Evolutionary conservation across 768 basidiomycete species (phyloP).

Genomic region (Tylopilus intermedius): DNA sequence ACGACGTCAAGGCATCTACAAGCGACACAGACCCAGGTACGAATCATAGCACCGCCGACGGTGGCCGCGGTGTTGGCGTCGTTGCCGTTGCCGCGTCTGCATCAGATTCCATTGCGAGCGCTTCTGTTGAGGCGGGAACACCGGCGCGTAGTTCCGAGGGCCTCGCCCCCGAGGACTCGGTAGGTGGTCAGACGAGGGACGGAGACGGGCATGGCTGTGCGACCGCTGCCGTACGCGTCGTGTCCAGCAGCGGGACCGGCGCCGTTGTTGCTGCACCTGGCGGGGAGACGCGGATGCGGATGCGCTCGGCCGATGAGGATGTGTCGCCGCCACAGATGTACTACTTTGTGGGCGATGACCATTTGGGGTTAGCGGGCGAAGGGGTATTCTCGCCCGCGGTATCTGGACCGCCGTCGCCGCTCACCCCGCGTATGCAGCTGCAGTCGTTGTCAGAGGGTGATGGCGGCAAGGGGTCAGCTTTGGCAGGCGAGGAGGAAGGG

Average conservation of each 20-base stretch:
- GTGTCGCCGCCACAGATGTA: conserved; percentile 34
- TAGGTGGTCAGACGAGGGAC: neutral
- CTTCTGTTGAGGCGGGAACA: neutral
- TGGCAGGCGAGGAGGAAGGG: conserved; percentile 10
- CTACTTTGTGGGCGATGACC: conserved; percentile 49
- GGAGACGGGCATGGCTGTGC: neutral
- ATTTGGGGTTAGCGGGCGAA: conserved; percentile 59
- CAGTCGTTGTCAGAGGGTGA: conserved; percentile 9
- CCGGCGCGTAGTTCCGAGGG: conserved; percentile 9
- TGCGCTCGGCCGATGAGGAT: neutral
- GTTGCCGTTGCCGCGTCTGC: neutral
- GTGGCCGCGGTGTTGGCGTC: neutral
- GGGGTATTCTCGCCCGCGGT: conserved; percentile 69
- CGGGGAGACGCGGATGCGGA: neutral
- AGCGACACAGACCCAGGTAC: conserved; percentile 37
- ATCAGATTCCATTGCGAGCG: neutral
- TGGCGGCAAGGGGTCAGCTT: neutral
- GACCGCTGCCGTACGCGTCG: neutral
- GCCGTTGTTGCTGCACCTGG: neutral
- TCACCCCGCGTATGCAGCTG: conserved; percentile 37
- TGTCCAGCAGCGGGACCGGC: neutral
- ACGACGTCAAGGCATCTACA: conserved; percentile 69
- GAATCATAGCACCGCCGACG: neutral
- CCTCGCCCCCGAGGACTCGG: conserved; percentile 13
- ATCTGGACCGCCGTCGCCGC: conserved; percentile 64